Evolutionary conservation across 345 rosid species (phyloP).

Genomic region (Camelina hispida): DNA sequence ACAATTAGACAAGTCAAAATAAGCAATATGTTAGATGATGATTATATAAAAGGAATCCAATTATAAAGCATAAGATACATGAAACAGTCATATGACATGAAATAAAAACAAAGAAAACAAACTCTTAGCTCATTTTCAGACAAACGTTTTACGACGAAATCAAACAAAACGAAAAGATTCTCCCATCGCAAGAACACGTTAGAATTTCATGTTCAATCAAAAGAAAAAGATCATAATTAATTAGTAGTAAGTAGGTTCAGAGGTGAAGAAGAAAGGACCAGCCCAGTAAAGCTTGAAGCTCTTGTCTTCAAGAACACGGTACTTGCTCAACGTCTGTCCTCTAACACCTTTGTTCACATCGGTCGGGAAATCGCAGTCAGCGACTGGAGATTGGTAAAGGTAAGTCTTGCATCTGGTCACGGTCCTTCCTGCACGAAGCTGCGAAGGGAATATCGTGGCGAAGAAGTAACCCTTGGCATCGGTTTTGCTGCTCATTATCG

Average conservation of each 20-base stretch:
- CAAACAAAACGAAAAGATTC: constrained; percentile 31
- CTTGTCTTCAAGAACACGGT: constrained; percentile 53
- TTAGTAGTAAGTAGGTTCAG: constrained; percentile 50
- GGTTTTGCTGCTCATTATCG: constrained; percentile 50
- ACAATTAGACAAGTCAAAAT: not conserved
- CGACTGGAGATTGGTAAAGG: constrained; percentile 53
- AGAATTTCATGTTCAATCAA: not conserved
- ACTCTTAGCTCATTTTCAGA: constrained; percentile 29
- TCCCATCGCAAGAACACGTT: constrained; percentile 16
- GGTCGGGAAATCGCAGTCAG: constrained; percentile 54
- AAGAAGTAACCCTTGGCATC: constrained; percentile 64
- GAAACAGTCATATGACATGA: constrained; percentile 4
- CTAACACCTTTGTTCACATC: constrained; percentile 55
- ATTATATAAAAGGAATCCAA: not conserved
- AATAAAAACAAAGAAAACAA: constrained; percentile 34
- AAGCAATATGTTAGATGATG: constrained; percentile 16
- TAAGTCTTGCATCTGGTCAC: constrained; percentile 61
- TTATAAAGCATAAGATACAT: constrained; percentile 2
- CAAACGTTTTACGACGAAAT: constrained; percentile 23
- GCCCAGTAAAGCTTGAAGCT: constrained; percentile 50
- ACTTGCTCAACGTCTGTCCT: constrained; percentile 51
- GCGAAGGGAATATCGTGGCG: constrained; percentile 49
- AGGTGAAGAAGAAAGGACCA: constrained; percentile 48
- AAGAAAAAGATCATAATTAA: too few relatives aligned
- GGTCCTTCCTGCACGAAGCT: constrained; percentile 44